Percentiles rank a stretch among this genome's conserved stretches.
Conservation (phyloP, 805 yeast genomes). For the Zygoascus biomembranicola region DNA sequence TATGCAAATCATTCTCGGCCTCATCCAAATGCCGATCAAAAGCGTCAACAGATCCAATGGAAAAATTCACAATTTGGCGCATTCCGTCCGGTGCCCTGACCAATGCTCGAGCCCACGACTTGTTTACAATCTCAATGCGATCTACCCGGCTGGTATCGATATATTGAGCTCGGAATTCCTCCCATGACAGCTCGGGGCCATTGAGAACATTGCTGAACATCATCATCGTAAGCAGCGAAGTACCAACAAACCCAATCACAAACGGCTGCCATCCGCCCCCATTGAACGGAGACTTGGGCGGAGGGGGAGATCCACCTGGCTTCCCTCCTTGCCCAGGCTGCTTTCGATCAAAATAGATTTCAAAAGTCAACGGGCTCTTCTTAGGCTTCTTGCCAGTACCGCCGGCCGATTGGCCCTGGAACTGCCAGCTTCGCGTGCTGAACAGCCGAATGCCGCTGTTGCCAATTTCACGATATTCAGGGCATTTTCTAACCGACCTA, state of each 20-base stretch:
- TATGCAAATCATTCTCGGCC: constrained; percentile 63
- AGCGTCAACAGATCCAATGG: constrained; percentile 80
- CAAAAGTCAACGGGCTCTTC: constrained; percentile 2
- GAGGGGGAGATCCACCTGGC: neutral
- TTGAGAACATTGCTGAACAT: neutral
- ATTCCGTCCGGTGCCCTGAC: constrained; percentile 50
- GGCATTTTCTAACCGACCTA: no score
- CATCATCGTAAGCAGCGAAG: neutral
- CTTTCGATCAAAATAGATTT: neutral
- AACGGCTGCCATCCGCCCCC: constrained; percentile 2
- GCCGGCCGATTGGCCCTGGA: neutral
- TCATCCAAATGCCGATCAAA: constrained; percentile 74
- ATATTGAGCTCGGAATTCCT: constrained; percentile 72
- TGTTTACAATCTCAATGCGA: constrained; percentile 67
- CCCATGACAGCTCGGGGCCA: constrained; percentile 61
- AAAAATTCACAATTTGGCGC: constrained; percentile 40
- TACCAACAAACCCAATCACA: neutral
- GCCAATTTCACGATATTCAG: neutral
- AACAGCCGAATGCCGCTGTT: neutral
- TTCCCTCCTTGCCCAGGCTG: neutral
- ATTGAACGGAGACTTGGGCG: neutral
- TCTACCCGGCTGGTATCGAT: constrained; percentile 73
- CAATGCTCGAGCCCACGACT: constrained; percentile 62
- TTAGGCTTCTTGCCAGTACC: neutral
- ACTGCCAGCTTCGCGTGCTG: neutral